Evolutionary conservation across 2,329 filamentous ascomycete genomes (phyloP), one percentile per base, ranked within the genome.

Genomic region (Alternaria longipes): DNA sequence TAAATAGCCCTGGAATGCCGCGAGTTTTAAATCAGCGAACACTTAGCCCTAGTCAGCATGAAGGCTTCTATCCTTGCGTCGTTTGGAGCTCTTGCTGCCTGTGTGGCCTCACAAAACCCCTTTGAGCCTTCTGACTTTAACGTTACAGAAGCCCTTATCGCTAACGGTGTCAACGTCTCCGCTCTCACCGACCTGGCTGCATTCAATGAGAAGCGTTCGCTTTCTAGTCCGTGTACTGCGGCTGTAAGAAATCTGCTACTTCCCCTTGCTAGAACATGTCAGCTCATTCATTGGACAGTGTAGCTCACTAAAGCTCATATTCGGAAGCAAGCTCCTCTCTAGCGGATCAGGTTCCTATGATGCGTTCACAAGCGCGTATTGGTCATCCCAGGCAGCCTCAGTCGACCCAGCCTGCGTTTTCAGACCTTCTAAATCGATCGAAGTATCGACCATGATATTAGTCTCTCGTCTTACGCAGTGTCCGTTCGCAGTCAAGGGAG

Each of bases 401-500:
- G 53, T 67, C 9, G 40, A 62, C 16, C 70, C 66, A n/a, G 62
- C 59, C 5, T 72, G 70, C 50, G 62, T 71, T 16, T 71, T 74
- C 56, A 61, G 67, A 44, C 68, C 67, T 16, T 32, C 32, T 8
- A 60, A 46, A 11, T 38, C 61, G 14, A 20, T 57, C 14, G 65
- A 69, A 28, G 58, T 68, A 9, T 63, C 63, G n/a, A 60, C 60
- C 5, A 40, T 53, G 6, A 45, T 69, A 6, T 36, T 68, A 6
- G n/a, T 56, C 6, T 49, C 44, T 32, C 52, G 53, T 5, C 46
- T 50, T 16, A 59, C 64, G 11, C 53, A 66, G 49, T 72, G 68
- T 44, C 61, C 57, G 78, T 81, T 81, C 55, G 79, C 79, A 8
- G 72, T 82, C 11, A 80, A 79, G 53, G 77, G 78, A 46, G 80